Evolutionary conservation across 2,329 filamentous ascomycete genomes (phyloP).

Genomic region (Pseudogymnoascus sp.): DNA sequence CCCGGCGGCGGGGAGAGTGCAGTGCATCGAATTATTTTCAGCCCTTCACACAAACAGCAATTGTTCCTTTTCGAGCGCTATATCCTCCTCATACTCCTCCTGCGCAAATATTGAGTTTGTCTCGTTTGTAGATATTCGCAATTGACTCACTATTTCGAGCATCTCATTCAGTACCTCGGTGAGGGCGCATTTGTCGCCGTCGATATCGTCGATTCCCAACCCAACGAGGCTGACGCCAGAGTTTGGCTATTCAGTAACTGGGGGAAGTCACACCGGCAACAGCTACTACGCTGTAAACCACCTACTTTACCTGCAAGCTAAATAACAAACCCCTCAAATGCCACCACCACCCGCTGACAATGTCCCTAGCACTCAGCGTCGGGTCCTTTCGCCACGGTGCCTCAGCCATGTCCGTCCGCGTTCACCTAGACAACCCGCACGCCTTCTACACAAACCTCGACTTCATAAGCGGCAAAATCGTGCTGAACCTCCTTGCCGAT

Average conservation of each 20-base stretch:
- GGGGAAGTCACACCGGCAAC: neutral
- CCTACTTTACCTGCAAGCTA: neutral
- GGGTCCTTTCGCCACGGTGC: neutral
- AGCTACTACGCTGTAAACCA: neutral
- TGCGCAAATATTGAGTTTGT: neutral
- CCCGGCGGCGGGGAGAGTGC: neutral
- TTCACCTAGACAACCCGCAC: constrained; percentile 58
- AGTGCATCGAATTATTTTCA: neutral
- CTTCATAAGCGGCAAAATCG: constrained; percentile 55
- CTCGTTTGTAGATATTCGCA: neutral
- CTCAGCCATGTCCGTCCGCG: constrained; percentile 54
- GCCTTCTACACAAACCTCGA: constrained; percentile 78
- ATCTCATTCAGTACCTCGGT: neutral
- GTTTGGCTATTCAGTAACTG: neutral
- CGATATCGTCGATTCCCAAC: neutral
- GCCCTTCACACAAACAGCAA: constrained; percentile 1
- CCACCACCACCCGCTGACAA: neutral
- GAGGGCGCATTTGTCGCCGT: neutral
- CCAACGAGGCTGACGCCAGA: neutral
- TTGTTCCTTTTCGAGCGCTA: neutral
- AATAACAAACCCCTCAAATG: neutral
- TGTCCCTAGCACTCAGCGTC: neutral
- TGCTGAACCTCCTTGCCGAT: constrained; percentile 53
- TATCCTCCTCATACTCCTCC: neutral
- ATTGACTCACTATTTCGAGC: neutral